These are phyloP conservation scores for Straminergon stramineum DNA, from an alignment of 225 moss, liverwort and hornwort genomes.

Conservation along the genomic window DNA sequence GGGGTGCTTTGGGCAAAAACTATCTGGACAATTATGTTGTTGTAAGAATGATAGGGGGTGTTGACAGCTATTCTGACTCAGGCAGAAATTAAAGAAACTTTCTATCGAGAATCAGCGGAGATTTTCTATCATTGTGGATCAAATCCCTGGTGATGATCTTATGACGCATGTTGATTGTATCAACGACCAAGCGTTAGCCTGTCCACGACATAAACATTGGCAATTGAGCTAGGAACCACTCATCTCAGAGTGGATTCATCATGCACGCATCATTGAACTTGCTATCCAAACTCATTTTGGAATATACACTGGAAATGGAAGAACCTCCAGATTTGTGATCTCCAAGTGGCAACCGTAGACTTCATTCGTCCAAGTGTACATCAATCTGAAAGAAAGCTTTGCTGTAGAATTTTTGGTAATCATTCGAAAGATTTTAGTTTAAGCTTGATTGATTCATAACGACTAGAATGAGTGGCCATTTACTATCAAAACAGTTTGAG, in stretches of 20 bases:
- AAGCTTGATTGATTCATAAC: background rate
- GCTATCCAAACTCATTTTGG: too few relatives aligned
- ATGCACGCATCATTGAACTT: too few relatives aligned
- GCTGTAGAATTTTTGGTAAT: background rate
- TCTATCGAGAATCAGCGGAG: too few relatives aligned
- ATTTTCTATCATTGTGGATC: too few relatives aligned
- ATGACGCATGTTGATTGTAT: too few relatives aligned
- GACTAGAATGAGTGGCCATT: background rate
- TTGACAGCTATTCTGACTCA: background rate
- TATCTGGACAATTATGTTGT: background rate
- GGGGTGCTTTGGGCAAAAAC: slow-evolving; percentile 12
- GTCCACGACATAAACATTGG: background rate
- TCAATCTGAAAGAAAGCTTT: too few relatives aligned
- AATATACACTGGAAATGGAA: too few relatives aligned
- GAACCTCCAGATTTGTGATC: too few relatives aligned
- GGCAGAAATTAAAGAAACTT: slow-evolving; percentile 3
- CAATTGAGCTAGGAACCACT: background rate
- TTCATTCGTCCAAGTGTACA: background rate
- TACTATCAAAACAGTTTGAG: background rate
- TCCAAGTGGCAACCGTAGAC: too few relatives aligned
- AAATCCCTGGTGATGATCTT: too few relatives aligned
- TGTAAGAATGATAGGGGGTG: background rate
- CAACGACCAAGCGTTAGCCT: background rate
- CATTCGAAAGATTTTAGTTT: background rate
- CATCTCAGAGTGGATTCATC: background rate